Percentiles rank a stretch among this genome's conserved stretches.
These are phyloP conservation scores for Noccaea bulbosa DNA, from an alignment of 345 rosid genomes.

Conservation along the genomic window DNA sequence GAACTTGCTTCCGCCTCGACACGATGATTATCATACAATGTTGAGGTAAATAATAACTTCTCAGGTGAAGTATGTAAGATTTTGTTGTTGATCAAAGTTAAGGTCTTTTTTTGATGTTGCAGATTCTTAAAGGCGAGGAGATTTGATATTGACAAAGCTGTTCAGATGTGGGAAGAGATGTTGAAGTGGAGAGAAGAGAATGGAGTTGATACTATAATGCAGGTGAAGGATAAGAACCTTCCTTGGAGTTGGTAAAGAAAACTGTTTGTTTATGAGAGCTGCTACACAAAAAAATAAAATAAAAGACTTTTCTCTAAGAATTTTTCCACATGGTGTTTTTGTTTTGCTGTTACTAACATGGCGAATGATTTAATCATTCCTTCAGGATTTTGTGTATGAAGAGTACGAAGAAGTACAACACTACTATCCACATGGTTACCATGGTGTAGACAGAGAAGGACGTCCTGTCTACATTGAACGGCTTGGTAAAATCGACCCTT, in stretches of 20 bases:
- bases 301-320: neutral
- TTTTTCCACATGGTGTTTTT: constrained; percentile 27
- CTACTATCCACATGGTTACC: constrained; percentile 94
- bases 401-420: constrained; percentile 79
- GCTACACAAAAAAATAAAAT: neutral
- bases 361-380: constrained; percentile 18
- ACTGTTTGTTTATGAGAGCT: constrained; percentile 27
- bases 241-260: constrained; percentile 28
- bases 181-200: constrained; percentile 85
- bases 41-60: constrained; percentile 57
- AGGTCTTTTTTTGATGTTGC: constrained; percentile 24
- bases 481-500: constrained; percentile 76
- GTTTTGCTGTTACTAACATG: constrained; percentile 24
- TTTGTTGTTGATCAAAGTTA: neutral
- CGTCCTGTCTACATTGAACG: constrained; percentile 89
- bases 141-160: constrained; percentile 76
- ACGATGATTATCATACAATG: constrained; percentile 91
- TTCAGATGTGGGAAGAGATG: constrained; percentile 96
- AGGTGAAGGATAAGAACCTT: constrained; percentile 58
- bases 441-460: constrained; percentile 91
- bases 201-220: constrained; percentile 71
- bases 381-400: constrained; percentile 85
- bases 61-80: neutral
- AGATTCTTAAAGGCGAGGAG: constrained; percentile 93
- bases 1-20: constrained; percentile 71